A percentile compares a stretch with the other conserved stretches of the same genome.
phyloP scores from a whole-genome alignment of 176 grass and related monocot species.

The Lolium rigidum region DNA sequence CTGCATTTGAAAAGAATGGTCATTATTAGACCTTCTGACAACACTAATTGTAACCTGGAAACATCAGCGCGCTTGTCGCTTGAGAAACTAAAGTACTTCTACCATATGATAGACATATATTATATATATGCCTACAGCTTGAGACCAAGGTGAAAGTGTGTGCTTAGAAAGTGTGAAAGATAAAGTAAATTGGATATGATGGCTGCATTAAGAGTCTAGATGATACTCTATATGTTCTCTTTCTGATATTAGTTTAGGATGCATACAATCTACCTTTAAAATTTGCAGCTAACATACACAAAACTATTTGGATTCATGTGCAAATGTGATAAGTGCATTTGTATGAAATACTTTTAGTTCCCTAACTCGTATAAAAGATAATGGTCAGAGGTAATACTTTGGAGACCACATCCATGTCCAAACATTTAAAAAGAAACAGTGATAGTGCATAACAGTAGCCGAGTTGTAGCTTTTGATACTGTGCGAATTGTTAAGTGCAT shows the following conservation, averaged over 20 bases:
- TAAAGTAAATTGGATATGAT: no score
- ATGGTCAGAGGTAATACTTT: background rate
- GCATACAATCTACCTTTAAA: background rate
- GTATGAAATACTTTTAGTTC: background rate
- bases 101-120: background rate
- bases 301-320: background rate
- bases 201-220: no score
- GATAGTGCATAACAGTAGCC: background rate
- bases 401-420: background rate
- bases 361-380: background rate
- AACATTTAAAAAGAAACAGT: background rate
- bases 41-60: background rate
- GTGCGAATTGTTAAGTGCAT: background rate
- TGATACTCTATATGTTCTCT: background rate
- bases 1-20: background rate
- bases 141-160: background rate
- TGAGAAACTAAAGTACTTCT: constrained; percentile 13
- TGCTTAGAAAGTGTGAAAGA: background rate
- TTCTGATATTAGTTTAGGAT: background rate
- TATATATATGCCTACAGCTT: background rate
- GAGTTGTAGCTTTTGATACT: background rate
- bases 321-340: background rate
- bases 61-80: background rate
- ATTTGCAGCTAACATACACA: background rate
- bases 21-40: constrained; percentile 1